Base-by-base conservation (phyloP, 108 stramenopile genomes). In the Fragilaria crotonensis region DNA sequence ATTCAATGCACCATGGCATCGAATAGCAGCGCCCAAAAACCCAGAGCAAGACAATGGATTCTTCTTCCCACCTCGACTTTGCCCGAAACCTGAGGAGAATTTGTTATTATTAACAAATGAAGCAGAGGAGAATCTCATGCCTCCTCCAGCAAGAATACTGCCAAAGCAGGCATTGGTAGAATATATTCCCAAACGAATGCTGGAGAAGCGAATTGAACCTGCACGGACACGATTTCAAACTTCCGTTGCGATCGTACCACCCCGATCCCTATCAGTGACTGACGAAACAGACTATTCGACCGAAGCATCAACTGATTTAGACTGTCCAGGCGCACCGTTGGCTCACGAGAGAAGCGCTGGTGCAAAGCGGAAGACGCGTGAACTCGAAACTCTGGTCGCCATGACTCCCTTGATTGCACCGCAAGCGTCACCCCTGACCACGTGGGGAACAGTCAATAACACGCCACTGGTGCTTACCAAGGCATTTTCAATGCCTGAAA, bases 221-320 rank as follows among this genome's bases (percentile, higher is more conserved):
- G 68, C 77, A 1, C 68, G 67, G 25, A 89, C 87, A 2, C 52
- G 87, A 54, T 89, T 89, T 59, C 78, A 77, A 23, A 32, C 67
- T 59, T 25, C 60, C 64, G 19, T 58, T 23, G 45, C 59, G 18
- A 22, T 56, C 20, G 52, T 27, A 31, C 23, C 19, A 30, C 52
- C 0, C 48, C 33, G 20, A 32, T 60, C 52, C 20, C 61, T 33
- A 14, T 49, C 62, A 18, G 49, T 5, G 4, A 44, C 52, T 46
- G 36, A 20, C n/a, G 31, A 48, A 53, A 45, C 33, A 5, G 30
- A 47, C 5, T 53, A 54, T 19, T 46, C 60, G 9, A 74, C 77
- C 21, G 80, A 83, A 45, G 74, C 83, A 25, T 75, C 82, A 9
- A 89, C 87, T 26, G 89, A 90, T 61, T 53, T 90, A 28, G 89